phyloP scores from a whole-genome alignment of 148 eudicot species.

The Amaranthus hypochondriacus region DNA sequence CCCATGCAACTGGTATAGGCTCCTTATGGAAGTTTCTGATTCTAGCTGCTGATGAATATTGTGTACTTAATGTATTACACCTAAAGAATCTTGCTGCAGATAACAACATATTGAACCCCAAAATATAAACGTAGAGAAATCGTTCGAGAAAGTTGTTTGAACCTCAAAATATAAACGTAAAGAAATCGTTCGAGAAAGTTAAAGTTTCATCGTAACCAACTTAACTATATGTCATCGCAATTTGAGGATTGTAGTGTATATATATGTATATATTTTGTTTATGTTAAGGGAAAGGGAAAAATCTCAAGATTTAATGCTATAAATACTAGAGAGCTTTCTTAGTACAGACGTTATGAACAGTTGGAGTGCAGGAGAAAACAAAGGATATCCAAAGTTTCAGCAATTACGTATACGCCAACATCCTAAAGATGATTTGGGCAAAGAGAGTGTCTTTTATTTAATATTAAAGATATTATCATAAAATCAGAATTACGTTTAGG shows the following conservation, averaged over 20 bases:
- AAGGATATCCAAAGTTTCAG: no score
- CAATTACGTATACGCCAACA: conserved; percentile 22
- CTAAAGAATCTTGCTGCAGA: conserved; percentile 29
- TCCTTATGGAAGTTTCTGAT: conserved; percentile 47
- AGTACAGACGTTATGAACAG: conserved; percentile 14
- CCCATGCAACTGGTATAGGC: conserved; percentile 62
- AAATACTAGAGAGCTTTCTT: conserved; percentile 8
- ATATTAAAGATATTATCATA: no score
- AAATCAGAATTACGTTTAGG: no score
- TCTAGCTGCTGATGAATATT: conserved; percentile 28
- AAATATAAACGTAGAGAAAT: background rate
- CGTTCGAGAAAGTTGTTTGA: no score
- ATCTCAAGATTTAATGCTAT: background rate
- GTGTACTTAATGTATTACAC: conserved; percentile 11
- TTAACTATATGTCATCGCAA: no score
- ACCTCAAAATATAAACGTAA: background rate
- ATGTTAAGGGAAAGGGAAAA: background rate
- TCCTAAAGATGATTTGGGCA: background rate
- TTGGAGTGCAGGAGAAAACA: conserved; percentile 23
- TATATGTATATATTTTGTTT: no score
- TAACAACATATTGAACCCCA: conserved; percentile 26
- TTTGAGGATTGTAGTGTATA: background rate
- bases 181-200: background rate
- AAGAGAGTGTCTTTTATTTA: no score
- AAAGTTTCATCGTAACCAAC: background rate